Conservation (phyloP, 305 asterid species). For the Plantago coronopus region DNA sequence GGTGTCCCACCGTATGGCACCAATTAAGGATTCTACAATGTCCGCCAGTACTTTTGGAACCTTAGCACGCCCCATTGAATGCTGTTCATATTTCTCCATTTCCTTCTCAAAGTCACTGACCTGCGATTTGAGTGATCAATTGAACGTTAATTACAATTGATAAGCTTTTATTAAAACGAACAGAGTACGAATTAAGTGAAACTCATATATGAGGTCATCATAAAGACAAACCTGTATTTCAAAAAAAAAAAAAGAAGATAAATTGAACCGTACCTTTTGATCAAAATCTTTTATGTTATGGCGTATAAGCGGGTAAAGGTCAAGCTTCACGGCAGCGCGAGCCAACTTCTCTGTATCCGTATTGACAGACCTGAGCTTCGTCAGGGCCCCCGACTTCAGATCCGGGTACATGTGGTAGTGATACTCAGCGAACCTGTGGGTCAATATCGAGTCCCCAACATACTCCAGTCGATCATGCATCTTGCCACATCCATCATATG, state of each 20-base stretch:
- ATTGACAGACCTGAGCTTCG: conserved; percentile 89
- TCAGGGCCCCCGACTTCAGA: conserved; percentile 65
- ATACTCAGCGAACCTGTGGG: conserved; percentile 55
- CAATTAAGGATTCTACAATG: conserved; percentile 43
- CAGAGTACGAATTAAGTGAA: too few relatives aligned
- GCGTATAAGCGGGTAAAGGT: conserved; percentile 58
- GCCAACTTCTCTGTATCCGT: conserved; percentile 93
- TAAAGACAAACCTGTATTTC: too few relatives aligned
- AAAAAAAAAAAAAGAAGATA: too few relatives aligned
- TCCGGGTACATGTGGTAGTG: conserved; percentile 60
- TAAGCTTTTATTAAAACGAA: too few relatives aligned
- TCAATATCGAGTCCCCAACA: conserved; percentile 72
- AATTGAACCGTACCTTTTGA: too few relatives aligned
- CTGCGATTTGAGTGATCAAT: too few relatives aligned
- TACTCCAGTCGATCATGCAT: conserved; percentile 72
- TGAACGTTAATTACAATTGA: too few relatives aligned
- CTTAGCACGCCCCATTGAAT: conserved; percentile 25
- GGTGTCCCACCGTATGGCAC: conserved; percentile 41
- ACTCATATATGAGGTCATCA: too few relatives aligned
- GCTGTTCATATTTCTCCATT: conserved; percentile 4
- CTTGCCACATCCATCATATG: conserved; percentile 15
- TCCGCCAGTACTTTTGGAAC: conserved; percentile 26
- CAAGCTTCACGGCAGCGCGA: conserved; percentile 66
- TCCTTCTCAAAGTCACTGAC: too few relatives aligned
- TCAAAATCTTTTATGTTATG: neutral